Evolutionary conservation across 805 yeast species (phyloP), one percentile per base, ranked within the genome.

Genomic region (Vanderwaltozyma verrucispora): DNA sequence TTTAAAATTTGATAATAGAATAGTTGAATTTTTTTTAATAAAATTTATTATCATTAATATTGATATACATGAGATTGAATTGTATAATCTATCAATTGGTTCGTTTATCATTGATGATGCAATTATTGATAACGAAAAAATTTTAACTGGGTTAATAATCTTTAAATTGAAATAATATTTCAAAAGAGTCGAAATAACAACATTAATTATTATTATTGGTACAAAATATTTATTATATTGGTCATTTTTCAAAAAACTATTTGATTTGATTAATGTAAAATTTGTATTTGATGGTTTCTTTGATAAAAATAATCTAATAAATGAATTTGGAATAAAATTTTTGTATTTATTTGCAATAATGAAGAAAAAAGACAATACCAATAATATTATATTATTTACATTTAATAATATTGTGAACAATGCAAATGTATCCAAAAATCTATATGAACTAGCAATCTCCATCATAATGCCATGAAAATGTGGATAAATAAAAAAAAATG

Each of bases 51-150:
- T 10, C 4, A 5, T 11, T 8, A 24, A 7, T 10, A 54, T 30
- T 4, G 53, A 47, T 7, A 59, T 51, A 33, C 56, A 49, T n/a
- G 54, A 42, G 1, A 56, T 48, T 4, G 62, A 61, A 36, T 45
- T 48, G 34, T 49, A 48, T 23, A 56, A 28, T 17, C 56, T 49
- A 26, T 54, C 53, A 12, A 38, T 40, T 3, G 61, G 56, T 32
- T 55, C 53, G 37, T 54, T 56, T n/a, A 55, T 53, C 44, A 56
- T 42, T n/a, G 58, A 55, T 1, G 63, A 56, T 14, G 62, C 58
- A 17, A 55, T 28, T 1, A 56, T 48, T 8, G 61, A 45, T 28
- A 53, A 41, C 3, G 60, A 52, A 31, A 58, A 39, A 33, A 47
- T 52, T 38, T 56, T 50, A 17, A 53, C 41, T 3, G 56, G 58